Conservation (phyloP, 306 rosid genomes). For the Datisca glomerata region DNA sequence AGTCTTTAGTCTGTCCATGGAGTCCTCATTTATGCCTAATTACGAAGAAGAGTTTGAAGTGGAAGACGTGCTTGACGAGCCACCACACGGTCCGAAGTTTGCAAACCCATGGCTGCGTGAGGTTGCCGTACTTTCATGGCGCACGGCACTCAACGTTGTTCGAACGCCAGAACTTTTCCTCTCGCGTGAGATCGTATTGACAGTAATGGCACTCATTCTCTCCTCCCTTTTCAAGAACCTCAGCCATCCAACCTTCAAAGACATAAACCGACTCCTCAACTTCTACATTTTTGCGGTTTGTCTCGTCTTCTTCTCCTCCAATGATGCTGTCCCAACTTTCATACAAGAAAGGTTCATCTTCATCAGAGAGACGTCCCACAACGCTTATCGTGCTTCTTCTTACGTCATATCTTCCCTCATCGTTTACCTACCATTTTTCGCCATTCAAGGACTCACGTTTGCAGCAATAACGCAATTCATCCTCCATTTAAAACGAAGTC, state of each 20-base stretch:
- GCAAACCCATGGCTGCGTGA: slow-evolving; percentile 84
- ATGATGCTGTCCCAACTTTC: slow-evolving; percentile 85
- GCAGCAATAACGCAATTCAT: slow-evolving; percentile 48
- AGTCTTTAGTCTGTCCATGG: slow-evolving; percentile 25
- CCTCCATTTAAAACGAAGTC: slow-evolving; percentile 35
- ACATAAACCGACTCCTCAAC: slow-evolving; percentile 68
- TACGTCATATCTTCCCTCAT: slow-evolving; percentile 68
- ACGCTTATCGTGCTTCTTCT: slow-evolving; percentile 83
- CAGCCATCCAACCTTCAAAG: slow-evolving; percentile 28
- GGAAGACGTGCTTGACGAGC: slow-evolving; percentile 49
- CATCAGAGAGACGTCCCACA: slow-evolving; percentile 80
- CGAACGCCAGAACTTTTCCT: slow-evolving; percentile 85
- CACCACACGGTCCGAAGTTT: slow-evolving; percentile 36
- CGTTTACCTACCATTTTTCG: slow-evolving; percentile 82
- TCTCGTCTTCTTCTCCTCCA: slow-evolving; percentile 85
- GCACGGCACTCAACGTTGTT: slow-evolving; percentile 55
- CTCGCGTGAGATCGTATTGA: slow-evolving; percentile 74
- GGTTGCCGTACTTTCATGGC: slow-evolving; percentile 70
- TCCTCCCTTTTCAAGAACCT: slow-evolving; percentile 52
- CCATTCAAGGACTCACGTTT: slow-evolving; percentile 79
- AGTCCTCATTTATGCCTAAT: slow-evolving; percentile 28
- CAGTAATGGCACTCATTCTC: slow-evolving; percentile 67
- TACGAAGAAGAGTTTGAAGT: slow-evolving; percentile 30
- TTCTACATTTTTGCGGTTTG: slow-evolving; percentile 84
- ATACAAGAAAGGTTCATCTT: slow-evolving; percentile 82